Base-by-base conservation (phyloP, 345 rosid species). In the Acer negundo region DNA sequence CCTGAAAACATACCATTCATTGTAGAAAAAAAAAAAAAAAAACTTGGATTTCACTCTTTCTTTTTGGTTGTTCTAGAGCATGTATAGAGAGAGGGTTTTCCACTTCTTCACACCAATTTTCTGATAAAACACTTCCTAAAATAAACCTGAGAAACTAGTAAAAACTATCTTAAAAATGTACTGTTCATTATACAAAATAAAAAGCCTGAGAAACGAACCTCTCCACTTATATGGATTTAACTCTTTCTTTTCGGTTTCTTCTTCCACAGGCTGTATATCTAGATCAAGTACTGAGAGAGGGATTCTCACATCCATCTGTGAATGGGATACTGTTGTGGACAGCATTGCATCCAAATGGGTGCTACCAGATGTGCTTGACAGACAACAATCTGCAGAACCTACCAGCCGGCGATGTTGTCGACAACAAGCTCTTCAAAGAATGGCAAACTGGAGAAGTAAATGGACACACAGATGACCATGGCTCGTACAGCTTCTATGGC, bases 271-370 rank as follows among this genome's bases (percentile, higher is more conserved):
- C 88, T 16, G 16, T 75, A 3, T 89, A 90, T 78, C 84, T 92
- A 20, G 98, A 95, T 47, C 86, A 90, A 83, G 97, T 92, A 38
- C 20, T 92, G 71, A 88, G 91, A 72, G 99, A 95, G 85, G 99
- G 98, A 31, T 95, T 87, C 80, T 95, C 98, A 3, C 97, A 92
- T 74, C 97, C 93, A 38, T 82, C 92, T 0, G 86, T 95, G 78
- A 79, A 87, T n/a, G 96, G 99, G 75, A 95, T 95, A 16, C 86
- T 93, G 86, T 86, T 90, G 5, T 95, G 98, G 99, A 87, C 97
- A 0, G 98, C 99, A 28, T 84, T 95, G 12, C 90, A 91, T 73
- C 86, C 93, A 1, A 19, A 84, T 0, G 97, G 96, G n/a, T 95
- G 98, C 64, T 95, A 93, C 82, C 86, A 85, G 69, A 93, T 92